Evolutionary conservation across 2,329 filamentous ascomycete genomes (phyloP).

Genomic region (Talaromyces amestolkiae): DNA sequence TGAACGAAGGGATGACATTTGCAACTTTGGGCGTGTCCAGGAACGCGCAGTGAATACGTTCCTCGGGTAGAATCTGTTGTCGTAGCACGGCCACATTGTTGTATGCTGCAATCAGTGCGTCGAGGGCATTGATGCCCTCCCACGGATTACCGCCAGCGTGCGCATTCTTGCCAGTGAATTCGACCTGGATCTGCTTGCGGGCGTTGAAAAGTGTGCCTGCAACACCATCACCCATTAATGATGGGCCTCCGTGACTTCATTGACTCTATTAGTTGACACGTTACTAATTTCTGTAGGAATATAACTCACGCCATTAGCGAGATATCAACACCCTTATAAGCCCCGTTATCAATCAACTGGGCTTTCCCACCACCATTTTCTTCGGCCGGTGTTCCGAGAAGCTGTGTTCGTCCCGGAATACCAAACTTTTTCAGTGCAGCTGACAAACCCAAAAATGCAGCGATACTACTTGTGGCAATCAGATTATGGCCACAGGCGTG

Average conservation of each 20-base stretch:
- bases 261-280: background rate
- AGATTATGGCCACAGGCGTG: conserved; percentile 28
- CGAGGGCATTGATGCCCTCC: conserved; percentile 60
- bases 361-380: conserved; percentile 31
- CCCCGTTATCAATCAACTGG: conserved; percentile 39
- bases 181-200: conserved; percentile 36
- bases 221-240: conserved; percentile 23
- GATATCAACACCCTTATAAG: conserved; percentile 31
- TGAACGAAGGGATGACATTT: conserved; percentile 57
- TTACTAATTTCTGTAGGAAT: background rate
- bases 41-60: conserved; percentile 56
- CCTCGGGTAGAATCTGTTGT: conserved; percentile 55
- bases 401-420: conserved; percentile 23
- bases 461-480: conserved; percentile 18
- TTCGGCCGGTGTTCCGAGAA: conserved; percentile 31
- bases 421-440: conserved; percentile 16
- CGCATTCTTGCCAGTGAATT: conserved; percentile 51
- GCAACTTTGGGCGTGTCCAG: conserved; percentile 53
- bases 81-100: conserved; percentile 51
- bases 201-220: conserved; percentile 34
- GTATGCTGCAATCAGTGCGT: conserved; percentile 53
- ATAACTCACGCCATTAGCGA: conserved; percentile 31
- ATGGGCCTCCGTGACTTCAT: conserved; percentile 10
- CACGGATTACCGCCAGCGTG: conserved; percentile 59
- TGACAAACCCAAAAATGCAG: conserved; percentile 20